Base-by-base conservation (phyloP, 768 basidiomycete species). In the Mycena albidolilacea region DNA sequence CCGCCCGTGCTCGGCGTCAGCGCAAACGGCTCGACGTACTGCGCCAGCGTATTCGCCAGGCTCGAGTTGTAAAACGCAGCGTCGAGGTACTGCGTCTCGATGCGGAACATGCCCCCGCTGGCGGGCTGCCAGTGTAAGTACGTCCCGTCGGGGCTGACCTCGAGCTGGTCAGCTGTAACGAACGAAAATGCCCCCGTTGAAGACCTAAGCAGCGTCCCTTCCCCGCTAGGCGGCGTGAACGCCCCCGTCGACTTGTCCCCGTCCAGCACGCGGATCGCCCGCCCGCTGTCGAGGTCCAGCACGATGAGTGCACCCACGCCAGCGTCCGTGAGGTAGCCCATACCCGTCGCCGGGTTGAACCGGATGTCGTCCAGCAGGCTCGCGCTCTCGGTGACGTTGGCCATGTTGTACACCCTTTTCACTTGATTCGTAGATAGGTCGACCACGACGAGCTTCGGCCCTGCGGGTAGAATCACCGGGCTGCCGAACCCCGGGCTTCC, bases 21-120 rank as follows among this genome's bases (percentile, higher is more conserved):
- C 59, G 59, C 59, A 61, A 61, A 61, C 59, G 59, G 59, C 59
- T 61, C 59, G 38, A 61, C 39, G 59, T 61, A 61, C 59, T 61
- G 59, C 59, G 59, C 59, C 59, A 61, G 59, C 59, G 59, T 61
- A 61, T 61, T 61, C 39, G 59, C 59, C 59, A 61, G 59, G 59
- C 59, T 61, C 59, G 59, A 61, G 59, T 61, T 61, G 59, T 61
- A 61, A 61, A 61, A 61, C 59, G 59, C 59, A 61, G 59, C 39
- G 59, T 61, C 59, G n/a, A 61, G 59, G 59, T 61, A 61, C 59
- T 61, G 59, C 59, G 59, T 61, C 59, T 61, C 59, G 59, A 61
- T 61, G 59, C 41, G 59, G 59, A 61, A 61, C 59, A 61, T 61
- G 59, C 59, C 59, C 23, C 59, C 59, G 59, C 59, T 61, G 39